phyloP scores from a whole-genome alignment of 495 filamentous ascomycete species.

The Clohesyomyces aquaticus region DNA sequence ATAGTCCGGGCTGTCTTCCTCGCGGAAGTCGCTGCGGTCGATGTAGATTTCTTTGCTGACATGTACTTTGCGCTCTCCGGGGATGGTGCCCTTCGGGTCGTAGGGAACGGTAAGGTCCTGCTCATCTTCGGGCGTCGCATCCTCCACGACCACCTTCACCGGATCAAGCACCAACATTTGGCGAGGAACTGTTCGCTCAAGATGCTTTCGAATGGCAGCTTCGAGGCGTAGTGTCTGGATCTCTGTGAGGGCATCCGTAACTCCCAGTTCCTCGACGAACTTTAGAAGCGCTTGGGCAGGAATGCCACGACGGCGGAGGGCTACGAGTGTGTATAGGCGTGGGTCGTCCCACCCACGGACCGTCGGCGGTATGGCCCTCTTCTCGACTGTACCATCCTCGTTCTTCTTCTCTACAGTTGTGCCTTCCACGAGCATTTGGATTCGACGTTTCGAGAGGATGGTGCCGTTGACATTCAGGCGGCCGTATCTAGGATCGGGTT shows the following conservation, averaged over 20 bases:
- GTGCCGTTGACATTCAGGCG: constrained; percentile 81
- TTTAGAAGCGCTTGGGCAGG: constrained; percentile 84
- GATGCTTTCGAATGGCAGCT: constrained; percentile 74
- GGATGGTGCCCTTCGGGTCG: constrained; percentile 68
- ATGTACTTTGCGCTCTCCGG: constrained; percentile 60
- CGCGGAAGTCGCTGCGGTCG: constrained; percentile 88
- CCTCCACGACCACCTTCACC: constrained; percentile 71
- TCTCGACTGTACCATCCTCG: constrained; percentile 35
- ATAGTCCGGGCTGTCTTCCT: constrained; percentile 77
- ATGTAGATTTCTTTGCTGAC: constrained; percentile 91
- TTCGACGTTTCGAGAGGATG: constrained; percentile 80
- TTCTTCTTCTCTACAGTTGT: constrained; percentile 48
- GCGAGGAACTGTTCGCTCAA: constrained; percentile 82
- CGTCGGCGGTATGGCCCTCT: constrained; percentile 41
- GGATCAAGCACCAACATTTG: constrained; percentile 80
- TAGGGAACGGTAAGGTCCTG: constrained; percentile 70
- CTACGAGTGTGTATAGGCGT: constrained; percentile 85
- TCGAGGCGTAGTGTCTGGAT: constrained; percentile 79
- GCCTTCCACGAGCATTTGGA: constrained; percentile 70
- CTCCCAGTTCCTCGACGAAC: constrained; percentile 87
- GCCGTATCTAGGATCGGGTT: constrained; percentile 56
- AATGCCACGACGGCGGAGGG: constrained; percentile 77
- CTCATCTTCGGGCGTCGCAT: constrained; percentile 68
- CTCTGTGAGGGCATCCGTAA: constrained; percentile 72
- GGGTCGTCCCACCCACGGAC: constrained; percentile 90